A percentile compares a stretch with the other conserved stretches of the same genome.
These are phyloP conservation scores for Kwoniella sp. DNA, from an alignment of 768 basidiomycete genomes.

Conservation along the genomic window DNA sequence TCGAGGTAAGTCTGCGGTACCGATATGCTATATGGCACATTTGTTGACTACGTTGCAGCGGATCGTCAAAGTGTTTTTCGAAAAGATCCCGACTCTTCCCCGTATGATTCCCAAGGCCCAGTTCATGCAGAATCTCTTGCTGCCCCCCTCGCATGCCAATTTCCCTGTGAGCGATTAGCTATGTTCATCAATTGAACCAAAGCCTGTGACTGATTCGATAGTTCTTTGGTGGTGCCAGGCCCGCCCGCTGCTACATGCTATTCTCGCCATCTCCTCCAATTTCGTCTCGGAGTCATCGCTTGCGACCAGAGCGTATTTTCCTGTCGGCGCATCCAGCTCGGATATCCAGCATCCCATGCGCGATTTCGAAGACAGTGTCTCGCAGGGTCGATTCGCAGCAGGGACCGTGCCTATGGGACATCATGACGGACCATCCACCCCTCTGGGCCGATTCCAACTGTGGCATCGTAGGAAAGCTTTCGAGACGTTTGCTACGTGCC, in stretches of 20 bases:
- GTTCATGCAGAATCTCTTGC: conserved; percentile 30
- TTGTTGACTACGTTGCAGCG: conserved; percentile 20
- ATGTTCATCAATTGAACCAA: neutral
- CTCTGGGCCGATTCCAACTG: conserved; percentile 36
- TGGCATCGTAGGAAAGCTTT: conserved; percentile 49
- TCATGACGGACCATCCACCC: conserved; percentile 4
- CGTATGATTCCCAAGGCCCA: conserved; percentile 39
- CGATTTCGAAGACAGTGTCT: conserved; percentile 21
- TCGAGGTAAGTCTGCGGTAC: conserved; percentile 41
- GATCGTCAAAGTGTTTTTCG: conserved; percentile 39
- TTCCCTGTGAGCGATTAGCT: conserved; percentile 38
- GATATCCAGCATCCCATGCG: conserved; percentile 32
- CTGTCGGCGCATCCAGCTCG: conserved; percentile 31
- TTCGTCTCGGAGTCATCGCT: conserved; percentile 33
- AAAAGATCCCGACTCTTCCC: conserved; percentile 39
- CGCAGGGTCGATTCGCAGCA: neutral
- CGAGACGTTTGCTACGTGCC: conserved; percentile 16
- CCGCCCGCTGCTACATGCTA: conserved; percentile 41
- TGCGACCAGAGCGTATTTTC: conserved; percentile 34
- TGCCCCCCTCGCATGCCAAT: conserved; percentile 39
- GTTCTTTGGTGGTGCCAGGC: conserved; percentile 17
- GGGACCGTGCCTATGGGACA: neutral
- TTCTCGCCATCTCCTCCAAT: conserved; percentile 38
- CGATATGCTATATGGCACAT: neutral
- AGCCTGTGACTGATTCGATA: too few species aligned